Percentiles rank a stretch among this genome's conserved stretches.
phyloP scores from a whole-genome alignment of 345 rosid species.

The Cardamine chenopodiifolia region DNA sequence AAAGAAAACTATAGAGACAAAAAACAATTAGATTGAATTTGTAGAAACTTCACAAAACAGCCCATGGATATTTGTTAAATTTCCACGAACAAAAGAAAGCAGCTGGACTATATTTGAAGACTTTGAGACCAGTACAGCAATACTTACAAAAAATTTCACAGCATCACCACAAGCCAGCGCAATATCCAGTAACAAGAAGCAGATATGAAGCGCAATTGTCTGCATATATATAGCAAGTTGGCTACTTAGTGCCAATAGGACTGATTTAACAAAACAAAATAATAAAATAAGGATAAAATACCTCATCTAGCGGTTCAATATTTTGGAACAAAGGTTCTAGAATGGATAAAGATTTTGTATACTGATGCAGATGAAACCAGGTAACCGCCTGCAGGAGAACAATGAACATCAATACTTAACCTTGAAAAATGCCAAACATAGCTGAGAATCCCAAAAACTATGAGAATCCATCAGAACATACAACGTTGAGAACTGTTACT shows the following conservation, averaged over 20 bases:
- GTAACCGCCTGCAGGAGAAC: constrained; percentile 65
- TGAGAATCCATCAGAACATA: constrained; percentile 45
- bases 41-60: not conserved
- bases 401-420: constrained; percentile 30
- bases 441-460: not conserved
- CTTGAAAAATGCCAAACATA: constrained; percentile 5
- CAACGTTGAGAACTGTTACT: constrained; percentile 76
- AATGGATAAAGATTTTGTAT: constrained; percentile 72
- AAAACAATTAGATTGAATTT: not conserved
- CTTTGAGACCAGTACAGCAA: constrained; percentile 4
- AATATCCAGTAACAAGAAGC: constrained; percentile 84
- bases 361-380: constrained; percentile 93
- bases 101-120: constrained; percentile 1
- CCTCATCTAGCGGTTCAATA: constrained; percentile 89
- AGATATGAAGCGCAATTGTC: constrained; percentile 84
- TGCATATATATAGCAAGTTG: constrained; percentile 47
- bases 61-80: not conserved
- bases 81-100: constrained; percentile 3
- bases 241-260: constrained; percentile 28
- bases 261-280: constrained; percentile 6
- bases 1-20: not conserved
- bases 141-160: constrained; percentile 78
- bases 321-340: constrained; percentile 76
- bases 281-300: constrained; percentile 32
- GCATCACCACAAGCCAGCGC: constrained; percentile 83